phyloP scores from a whole-genome alignment of 2,329 filamentous ascomycete genomes.

The Fusarium chlamydosporum region DNA sequence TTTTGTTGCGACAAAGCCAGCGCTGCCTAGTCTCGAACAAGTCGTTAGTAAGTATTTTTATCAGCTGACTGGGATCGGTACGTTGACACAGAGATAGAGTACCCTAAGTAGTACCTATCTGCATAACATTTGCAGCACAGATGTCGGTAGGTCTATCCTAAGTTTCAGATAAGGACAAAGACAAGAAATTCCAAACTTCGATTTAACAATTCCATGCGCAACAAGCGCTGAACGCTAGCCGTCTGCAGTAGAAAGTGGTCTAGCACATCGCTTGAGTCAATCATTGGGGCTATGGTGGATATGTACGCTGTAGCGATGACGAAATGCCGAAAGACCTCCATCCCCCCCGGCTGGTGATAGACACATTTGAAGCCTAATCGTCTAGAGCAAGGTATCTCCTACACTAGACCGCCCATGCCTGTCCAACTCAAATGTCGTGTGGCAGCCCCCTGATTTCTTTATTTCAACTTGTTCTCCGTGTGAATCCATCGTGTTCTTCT shows the following conservation, averaged over 20 bases:
- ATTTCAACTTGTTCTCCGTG: constrained; percentile 9
- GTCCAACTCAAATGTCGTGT: constrained; percentile 2
- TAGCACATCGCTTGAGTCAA: constrained; percentile 16
- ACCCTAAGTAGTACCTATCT: not conserved
- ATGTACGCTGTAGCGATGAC: constrained; percentile 27
- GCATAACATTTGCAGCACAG: not conserved
- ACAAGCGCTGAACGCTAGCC: constrained; percentile 31
- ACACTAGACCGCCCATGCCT: constrained; percentile 1
- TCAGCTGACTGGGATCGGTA: not conserved
- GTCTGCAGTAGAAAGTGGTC: constrained; percentile 25
- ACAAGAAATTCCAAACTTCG: constrained; percentile 12
- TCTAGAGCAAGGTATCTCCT: constrained; percentile 6
- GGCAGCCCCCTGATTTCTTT: constrained; percentile 21
- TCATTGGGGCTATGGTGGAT: constrained; percentile 17
- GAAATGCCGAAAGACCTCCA: constrained; percentile 34
- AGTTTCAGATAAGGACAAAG: constrained; percentile 6
- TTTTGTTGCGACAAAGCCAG: constrained; percentile 1
- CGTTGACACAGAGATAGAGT: not conserved
- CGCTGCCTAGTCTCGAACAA: not conserved
- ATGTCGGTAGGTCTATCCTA: not conserved
- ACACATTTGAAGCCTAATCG: constrained; percentile 10
- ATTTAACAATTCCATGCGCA: constrained; percentile 31
- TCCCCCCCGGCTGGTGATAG: constrained; percentile 19
- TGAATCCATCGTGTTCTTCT: not conserved
- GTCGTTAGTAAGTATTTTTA: not conserved